These are phyloP conservation scores for Globisporangium spinosum DNA, from an alignment of 352 stramenopile species.

Conservation along the genomic window DNA sequence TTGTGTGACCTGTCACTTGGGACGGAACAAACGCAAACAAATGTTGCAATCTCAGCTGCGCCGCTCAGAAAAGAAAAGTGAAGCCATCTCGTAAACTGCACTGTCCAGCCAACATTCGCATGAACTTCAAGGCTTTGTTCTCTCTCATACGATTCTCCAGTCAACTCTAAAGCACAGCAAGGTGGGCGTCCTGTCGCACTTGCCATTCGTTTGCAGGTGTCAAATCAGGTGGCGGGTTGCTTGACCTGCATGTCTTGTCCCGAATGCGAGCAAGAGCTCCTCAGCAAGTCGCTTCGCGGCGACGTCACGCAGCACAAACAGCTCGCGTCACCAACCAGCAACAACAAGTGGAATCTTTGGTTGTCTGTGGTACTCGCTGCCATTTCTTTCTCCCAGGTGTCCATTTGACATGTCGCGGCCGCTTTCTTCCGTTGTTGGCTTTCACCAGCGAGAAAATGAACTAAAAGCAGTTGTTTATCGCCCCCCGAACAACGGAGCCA, in stretches of 20 bases:
- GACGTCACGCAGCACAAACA: neutral
- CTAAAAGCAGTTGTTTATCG: too few relatives aligned
- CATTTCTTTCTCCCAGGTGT: neutral
- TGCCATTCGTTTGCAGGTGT: neutral
- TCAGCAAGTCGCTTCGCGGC: neutral
- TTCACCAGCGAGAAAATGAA: too few relatives aligned
- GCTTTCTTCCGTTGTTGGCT: too few relatives aligned
- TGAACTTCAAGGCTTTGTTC: neutral
- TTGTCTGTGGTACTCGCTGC: neutral
- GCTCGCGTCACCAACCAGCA: neutral
- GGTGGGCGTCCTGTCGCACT: neutral
- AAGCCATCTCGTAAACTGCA: neutral
- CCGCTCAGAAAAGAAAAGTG: neutral
- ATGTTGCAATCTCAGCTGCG: neutral
- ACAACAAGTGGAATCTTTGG: neutral
- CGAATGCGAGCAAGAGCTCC: neutral
- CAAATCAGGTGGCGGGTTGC: neutral
- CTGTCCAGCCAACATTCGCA: neutral
- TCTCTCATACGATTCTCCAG: neutral
- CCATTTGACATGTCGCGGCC: too few relatives aligned
- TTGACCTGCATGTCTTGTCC: neutral
- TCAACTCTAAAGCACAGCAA: neutral
- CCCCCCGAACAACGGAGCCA: too few relatives aligned
- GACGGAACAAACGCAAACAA: neutral
- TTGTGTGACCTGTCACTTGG: too few relatives aligned